phyloP scores from a whole-genome alignment of 441 rosid genomes.

The Corymbia citriodora region DNA sequence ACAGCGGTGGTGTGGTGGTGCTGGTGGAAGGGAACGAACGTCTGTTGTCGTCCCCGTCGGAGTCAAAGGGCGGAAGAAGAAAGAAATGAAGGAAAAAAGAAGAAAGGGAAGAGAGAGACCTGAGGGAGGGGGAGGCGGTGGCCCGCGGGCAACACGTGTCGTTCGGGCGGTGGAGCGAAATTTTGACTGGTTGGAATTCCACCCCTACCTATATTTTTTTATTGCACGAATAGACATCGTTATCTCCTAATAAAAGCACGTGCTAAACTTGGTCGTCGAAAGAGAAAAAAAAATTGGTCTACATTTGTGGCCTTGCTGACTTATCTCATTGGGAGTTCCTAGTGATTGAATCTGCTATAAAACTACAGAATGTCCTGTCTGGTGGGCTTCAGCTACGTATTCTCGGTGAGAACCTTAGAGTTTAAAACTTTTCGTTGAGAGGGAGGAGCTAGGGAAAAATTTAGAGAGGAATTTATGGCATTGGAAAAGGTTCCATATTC shows the following conservation, averaged over 20 bases:
- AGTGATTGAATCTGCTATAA: not conserved
- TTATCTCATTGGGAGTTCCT: not conserved
- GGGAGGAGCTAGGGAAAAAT: not conserved
- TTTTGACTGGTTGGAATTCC: too few relatives aligned
- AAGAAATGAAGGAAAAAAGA: too few relatives aligned
- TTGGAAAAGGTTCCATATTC: not conserved
- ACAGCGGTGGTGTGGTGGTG: too few relatives aligned
- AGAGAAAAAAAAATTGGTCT: too few relatives aligned
- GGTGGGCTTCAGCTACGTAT: not conserved
- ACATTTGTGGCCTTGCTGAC: not conserved
- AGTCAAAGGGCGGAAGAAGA: too few relatives aligned
- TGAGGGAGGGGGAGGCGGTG: too few relatives aligned
- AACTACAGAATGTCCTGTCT: too few relatives aligned
- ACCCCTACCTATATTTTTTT: not conserved
- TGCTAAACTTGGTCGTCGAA: fast-evolving
- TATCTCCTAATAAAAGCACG: not conserved
- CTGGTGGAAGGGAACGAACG: too few relatives aligned
- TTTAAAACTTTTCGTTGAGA: not conserved
- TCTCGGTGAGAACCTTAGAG: not conserved
- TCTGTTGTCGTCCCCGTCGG: too few relatives aligned
- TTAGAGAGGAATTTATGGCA: not conserved
- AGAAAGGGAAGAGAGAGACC: too few relatives aligned
- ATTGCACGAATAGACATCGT: not conserved
- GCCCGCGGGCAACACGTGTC: too few relatives aligned
- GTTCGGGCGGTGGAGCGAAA: too few relatives aligned